Evolutionary conservation across 2,329 filamentous ascomycete species (phyloP).

Genomic region (Colletotrichum shisoi): DNA sequence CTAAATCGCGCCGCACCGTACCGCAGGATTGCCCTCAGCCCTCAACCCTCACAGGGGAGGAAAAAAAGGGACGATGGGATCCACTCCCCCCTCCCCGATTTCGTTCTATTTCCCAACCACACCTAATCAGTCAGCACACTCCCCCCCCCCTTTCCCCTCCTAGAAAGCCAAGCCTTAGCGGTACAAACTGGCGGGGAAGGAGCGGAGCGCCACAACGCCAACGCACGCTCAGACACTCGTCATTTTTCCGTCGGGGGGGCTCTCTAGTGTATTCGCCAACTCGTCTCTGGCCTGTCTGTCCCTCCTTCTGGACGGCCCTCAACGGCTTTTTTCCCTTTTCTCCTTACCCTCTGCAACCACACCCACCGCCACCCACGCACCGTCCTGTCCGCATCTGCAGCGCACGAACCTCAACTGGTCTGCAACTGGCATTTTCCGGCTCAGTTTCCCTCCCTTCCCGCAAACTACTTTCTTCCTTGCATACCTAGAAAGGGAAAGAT

Average conservation of each 20-base stretch:
- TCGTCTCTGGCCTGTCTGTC: too few relatives aligned
- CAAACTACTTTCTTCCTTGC: slow-evolving; percentile 15
- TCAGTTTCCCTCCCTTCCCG: not conserved
- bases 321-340: slow-evolving; percentile 4
- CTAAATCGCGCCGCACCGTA: slow-evolving; percentile 11
- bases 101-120: not conserved
- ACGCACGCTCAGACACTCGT: slow-evolving; percentile 27
- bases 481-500: slow-evolving; percentile 4
- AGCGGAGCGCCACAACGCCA: slow-evolving; percentile 5
- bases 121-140: not conserved
- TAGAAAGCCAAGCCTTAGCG: not conserved
- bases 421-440: not conserved
- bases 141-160: not conserved
- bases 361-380: slow-evolving; percentile 2
- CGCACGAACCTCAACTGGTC: slow-evolving; percentile 17
- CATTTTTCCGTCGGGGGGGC: slow-evolving; percentile 4
- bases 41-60: too few relatives aligned
- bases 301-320: not conserved
- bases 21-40: not conserved
- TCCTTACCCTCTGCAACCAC: slow-evolving; percentile 24
- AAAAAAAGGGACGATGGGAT: not conserved
- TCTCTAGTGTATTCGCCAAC: too few relatives aligned
- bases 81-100: slow-evolving; percentile 2
- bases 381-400: slow-evolving; percentile 14
- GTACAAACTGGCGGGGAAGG: slow-evolving; percentile 14